Evolutionary conservation across 371 early-diverging fungal genomes (phyloP), one percentile per base, ranked within the genome.

Genomic region (Zychaea mexicana): DNA sequence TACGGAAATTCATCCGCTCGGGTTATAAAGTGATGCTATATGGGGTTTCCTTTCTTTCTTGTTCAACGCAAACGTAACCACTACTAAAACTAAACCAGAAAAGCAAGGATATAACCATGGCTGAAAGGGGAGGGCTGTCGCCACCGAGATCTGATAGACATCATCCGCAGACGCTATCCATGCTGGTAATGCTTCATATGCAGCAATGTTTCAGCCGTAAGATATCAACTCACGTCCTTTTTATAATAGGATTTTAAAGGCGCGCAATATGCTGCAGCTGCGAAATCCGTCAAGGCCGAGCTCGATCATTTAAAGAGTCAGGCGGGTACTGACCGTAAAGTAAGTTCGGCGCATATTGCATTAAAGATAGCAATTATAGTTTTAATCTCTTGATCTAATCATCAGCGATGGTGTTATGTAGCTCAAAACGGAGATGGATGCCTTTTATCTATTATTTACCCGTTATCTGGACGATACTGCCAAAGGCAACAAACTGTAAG

Each of bases 391-490:
- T 54, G 12, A 30, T 54, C 19, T 33, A 33, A 53, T 19, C 1
- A 12, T 9, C 8, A 15, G 26, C n/a, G 21, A 8, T 49, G 24
- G 3, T 7, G 7, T 27, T 0, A 57, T 46, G 52, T 59, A 58
- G 39, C 59, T 65, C 31, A 52, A 42, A 22, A 58, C 58, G 32
- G 65, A 94, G 69, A 94, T 98, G 98, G 93, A 94, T 71, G 89
- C 88, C 71, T 98, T 97, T 78, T 96, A 93, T 76, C 73, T 86
- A 62, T 88, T 97, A 53, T 96, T 96, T 77, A 87, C 85, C 22
- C 91, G 97, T 42, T 98, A 87, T 76, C 74, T 96, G 70, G 83
- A 83, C 22, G 95, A 94, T 68, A 88, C 87, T 70, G 81, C 90
- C 65, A 92, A 92, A 69, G 89, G 91, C 38, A 81, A 85, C 62